Conservation (phyloP, 2,329 filamentous ascomycete species). For the Mycosphaerella arachidis region DNA sequence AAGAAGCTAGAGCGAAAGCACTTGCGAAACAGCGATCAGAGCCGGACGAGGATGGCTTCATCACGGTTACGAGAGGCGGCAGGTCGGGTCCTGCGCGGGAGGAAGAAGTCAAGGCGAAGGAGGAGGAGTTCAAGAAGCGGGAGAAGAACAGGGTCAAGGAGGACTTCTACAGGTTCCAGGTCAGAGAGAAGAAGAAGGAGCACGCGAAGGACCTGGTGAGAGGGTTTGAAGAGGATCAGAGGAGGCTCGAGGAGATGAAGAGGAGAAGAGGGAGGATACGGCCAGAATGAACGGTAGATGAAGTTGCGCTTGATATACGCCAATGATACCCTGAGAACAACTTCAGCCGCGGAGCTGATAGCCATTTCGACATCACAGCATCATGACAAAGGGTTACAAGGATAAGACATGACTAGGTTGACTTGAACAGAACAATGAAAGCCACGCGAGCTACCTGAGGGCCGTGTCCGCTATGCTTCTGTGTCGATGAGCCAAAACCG, state of each 20-base stretch:
- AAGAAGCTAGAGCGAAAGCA: conserved; percentile 62
- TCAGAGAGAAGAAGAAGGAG: conserved; percentile 72
- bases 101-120: conserved; percentile 54
- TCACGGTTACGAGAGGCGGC: conserved; percentile 81
- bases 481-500: no score
- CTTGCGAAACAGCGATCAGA: conserved; percentile 64
- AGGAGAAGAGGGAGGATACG: conserved; percentile 23
- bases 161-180: conserved; percentile 82
- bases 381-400: not conserved
- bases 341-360: not conserved
- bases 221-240: conserved; percentile 56
- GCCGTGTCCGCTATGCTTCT: no score
- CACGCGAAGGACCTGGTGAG: conserved; percentile 64
- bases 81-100: conserved; percentile 66
- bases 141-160: conserved; percentile 59
- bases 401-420: not conserved
- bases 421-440: not conserved
- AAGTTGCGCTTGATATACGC: not conserved
- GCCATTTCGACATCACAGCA: not conserved
- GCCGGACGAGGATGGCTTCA: conserved; percentile 91
- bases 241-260: conserved; percentile 25
- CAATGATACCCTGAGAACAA: not conserved
- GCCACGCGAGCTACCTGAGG: not conserved
- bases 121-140: conserved; percentile 58
- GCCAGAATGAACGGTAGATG: conserved; percentile 13